A percentile compares a stretch with the other conserved stretches of the same genome.
Evolutionary conservation across 1,139 yeast species (phyloP).

Genomic region (Debaryomyces singareniensis): DNA sequence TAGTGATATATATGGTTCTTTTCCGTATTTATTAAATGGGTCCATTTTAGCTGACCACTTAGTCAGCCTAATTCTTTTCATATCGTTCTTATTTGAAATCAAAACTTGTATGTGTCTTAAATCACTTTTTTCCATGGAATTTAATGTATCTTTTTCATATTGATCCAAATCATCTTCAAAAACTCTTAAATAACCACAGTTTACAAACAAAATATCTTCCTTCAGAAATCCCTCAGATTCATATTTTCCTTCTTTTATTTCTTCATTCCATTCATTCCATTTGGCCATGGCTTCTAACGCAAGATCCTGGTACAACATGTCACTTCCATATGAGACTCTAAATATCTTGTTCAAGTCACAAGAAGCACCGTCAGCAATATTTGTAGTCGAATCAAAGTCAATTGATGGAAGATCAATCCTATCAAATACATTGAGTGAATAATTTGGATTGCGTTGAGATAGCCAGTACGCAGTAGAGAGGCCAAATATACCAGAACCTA

Average conservation of each 20-base stretch:
- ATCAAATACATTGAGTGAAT: slow-evolving; percentile 11
- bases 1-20: slow-evolving; percentile 14
- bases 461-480: slow-evolving; percentile 36
- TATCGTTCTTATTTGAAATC: slow-evolving; percentile 17
- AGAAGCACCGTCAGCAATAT: slow-evolving; percentile 34
- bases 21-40: not conserved
- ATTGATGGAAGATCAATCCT: slow-evolving; percentile 4
- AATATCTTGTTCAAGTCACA: slow-evolving; percentile 36
- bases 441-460: slow-evolving; percentile 15
- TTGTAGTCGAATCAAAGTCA: slow-evolving; percentile 9
- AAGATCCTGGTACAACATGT: slow-evolving; percentile 29
- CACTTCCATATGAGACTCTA: slow-evolving; percentile 29
- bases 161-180: slow-evolving; percentile 9
- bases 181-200: slow-evolving; percentile 1
- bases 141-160: slow-evolving; percentile 15
- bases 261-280: slow-evolving; percentile 25
- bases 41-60: not conserved
- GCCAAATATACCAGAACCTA: slow-evolving; percentile 44
- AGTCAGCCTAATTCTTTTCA: slow-evolving; percentile 15
- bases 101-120: slow-evolving; percentile 22
- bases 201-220: slow-evolving; percentile 1
- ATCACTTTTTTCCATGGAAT: slow-evolving; percentile 18
- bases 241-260: slow-evolving; percentile 1
- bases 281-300: slow-evolving; percentile 25
- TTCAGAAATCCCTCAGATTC: not conserved